Conservation (phyloP, 2,329 filamentous ascomycete species). For the Metarhizium guizhouense region DNA sequence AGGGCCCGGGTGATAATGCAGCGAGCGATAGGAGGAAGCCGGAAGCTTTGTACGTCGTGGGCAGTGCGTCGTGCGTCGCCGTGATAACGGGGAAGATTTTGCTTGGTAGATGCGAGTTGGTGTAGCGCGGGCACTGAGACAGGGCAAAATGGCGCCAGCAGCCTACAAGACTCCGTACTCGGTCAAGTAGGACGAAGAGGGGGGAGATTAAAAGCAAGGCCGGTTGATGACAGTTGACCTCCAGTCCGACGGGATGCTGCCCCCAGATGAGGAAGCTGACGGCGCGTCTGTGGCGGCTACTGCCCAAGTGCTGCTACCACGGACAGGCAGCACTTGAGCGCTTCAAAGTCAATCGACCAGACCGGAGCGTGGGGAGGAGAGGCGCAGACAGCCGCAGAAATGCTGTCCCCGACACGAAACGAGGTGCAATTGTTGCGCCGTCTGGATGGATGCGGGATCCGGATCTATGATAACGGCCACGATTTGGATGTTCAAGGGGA, state of each 20-base stretch:
- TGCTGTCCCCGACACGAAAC: not conserved
- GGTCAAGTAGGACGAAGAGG: constrained; percentile 7
- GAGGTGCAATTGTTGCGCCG: not conserved
- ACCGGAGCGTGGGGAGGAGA: not conserved
- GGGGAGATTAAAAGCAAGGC: constrained; percentile 19
- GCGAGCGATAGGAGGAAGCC: constrained; percentile 5
- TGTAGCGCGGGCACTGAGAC: not conserved
- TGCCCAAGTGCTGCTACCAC: constrained; percentile 5
- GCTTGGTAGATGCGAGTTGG: constrained; percentile 7
- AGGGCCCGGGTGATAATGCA: not conserved
- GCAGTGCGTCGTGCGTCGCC: constrained; percentile 1
- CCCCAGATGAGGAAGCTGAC: constrained; percentile 9
- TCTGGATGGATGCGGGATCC: not conserved
- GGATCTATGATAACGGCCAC: constrained; percentile 2
- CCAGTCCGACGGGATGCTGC: not conserved
- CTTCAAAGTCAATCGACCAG: not conserved
- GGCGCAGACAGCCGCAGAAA: not conserved
- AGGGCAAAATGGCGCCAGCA: not conserved
- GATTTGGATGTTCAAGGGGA: constrained; percentile 19
- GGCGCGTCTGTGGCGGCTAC: constrained; percentile 17
- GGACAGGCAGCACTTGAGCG: not conserved
- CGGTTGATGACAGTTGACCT: not conserved
- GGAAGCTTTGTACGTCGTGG: not conserved
- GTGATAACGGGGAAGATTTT: constrained; percentile 8
- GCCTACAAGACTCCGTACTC: too few relatives aligned